These are phyloP conservation scores for Tylopilus plumbeoviolaceoides DNA, from an alignment of 768 basidiomycete species.

Conservation along the genomic window DNA sequence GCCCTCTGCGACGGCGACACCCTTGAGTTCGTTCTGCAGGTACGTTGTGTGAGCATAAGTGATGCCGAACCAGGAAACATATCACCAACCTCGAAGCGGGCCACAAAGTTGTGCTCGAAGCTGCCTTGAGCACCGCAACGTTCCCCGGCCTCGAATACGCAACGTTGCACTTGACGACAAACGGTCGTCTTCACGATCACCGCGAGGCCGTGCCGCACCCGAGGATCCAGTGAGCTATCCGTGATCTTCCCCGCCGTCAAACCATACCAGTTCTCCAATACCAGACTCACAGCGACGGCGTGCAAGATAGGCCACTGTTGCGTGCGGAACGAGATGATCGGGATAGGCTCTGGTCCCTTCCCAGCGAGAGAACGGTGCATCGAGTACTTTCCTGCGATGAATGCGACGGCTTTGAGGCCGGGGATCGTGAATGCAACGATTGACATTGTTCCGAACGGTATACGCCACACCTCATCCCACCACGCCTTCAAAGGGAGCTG, in stretches of 20 bases:
- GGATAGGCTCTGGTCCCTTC: constrained; percentile 37
- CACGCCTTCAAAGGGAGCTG: constrained; percentile 43
- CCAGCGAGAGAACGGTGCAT: constrained; percentile 50
- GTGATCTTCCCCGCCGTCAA: constrained; percentile 19
- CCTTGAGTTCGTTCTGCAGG: constrained; percentile 38
- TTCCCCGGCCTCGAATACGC: constrained; percentile 51
- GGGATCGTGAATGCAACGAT: constrained; percentile 49
- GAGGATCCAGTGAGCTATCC: background rate
- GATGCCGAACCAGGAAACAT: background rate
- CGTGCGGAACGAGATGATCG: constrained; percentile 60
- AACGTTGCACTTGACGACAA: constrained; percentile 46
- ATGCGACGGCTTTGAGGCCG: too few species aligned
- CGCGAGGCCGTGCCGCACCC: background rate
- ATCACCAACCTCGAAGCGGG: constrained; percentile 45
- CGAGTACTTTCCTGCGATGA: constrained; percentile 55
- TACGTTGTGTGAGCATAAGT: constrained; percentile 11
- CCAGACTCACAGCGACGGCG: constrained; percentile 48
- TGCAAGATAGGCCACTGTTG: constrained; percentile 59
- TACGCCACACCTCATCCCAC: constrained; percentile 55
- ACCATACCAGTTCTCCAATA: constrained; percentile 48
- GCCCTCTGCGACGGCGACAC: constrained; percentile 58
- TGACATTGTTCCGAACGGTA: constrained; percentile 51
- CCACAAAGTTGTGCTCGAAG: constrained; percentile 61
- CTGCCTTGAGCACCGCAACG: constrained; percentile 65
- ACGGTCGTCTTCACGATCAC: constrained; percentile 1